Base-by-base conservation (phyloP, 2,329 filamentous ascomycete genomes). In the Colletotrichum somersetense region DNA sequence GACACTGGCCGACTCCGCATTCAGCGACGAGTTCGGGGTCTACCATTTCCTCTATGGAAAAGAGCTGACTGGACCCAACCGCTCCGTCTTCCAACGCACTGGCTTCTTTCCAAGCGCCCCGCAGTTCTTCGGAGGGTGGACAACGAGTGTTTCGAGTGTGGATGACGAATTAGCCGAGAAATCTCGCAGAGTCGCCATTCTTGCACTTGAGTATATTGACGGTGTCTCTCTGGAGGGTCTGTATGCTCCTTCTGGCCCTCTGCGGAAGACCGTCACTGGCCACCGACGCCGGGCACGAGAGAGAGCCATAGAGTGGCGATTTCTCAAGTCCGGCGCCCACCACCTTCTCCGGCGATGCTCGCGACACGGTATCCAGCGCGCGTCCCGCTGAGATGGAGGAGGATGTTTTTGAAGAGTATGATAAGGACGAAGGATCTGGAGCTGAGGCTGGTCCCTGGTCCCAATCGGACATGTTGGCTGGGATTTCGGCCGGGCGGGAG, bases 51-150 rank as follows among this genome's bases (percentile, higher is more conserved):
- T 70, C 7, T 42, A 53, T 3, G 10, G 14, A 38, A 23, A 30
- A 2, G 26, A 11, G 0, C 44, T 26, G 23, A 66, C 67, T 8
- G 67, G 55, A 0, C 46, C 30, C 12, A 12, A 40, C 38, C 12
- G 11, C 38, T 30, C 30, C 30, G 30, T 30, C 30, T 30, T 30
- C 30, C 10, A 1, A 11, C 10, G 38, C 10, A 12, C 38, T 14
- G 12, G 38, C 10, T 40, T 11, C 14, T 18, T 62, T 2, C 11
- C 55, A 16, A 12, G 61, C 26, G 46, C 62, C 3, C 55, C 67
- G 6, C 23, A 61, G 30, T 70, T 30, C 12, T 46, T 59, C 14
- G 67, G 67, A 30, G 35, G 62, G 20, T 70, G 67, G 55, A 55
- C 16, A 16, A 20, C 26, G 1, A 3, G 26, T 5, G 67, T 33